These are phyloP conservation scores for Ophiocordyceps unilateralis DNA, from an alignment of 2,329 filamentous ascomycete species.

Conservation along the genomic window DNA sequence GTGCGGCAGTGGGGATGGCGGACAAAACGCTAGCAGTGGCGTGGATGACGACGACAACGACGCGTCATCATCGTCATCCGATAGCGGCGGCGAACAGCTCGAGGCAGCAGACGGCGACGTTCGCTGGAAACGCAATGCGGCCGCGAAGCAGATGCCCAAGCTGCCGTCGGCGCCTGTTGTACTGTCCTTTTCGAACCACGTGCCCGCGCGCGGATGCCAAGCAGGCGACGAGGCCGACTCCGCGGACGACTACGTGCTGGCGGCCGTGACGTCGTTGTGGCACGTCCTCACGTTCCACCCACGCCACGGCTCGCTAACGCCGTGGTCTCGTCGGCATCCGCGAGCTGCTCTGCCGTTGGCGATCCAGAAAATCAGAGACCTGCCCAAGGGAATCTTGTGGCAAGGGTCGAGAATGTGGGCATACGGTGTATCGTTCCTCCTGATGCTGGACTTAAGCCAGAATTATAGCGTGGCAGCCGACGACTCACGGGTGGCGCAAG, in stretches of 20 bases:
- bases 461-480: conserved; percentile 33
- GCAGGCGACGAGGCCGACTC: conserved; percentile 10
- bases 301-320: conserved; percentile 55
- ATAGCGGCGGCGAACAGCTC: conserved; percentile 13
- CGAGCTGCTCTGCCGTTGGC: conserved; percentile 55
- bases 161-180: conserved; percentile 47
- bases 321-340: conserved; percentile 76
- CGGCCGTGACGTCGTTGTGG: conserved; percentile 35
- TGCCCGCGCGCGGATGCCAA: conserved; percentile 14
- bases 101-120: conserved; percentile 23
- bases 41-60: neutral
- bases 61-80: conserved; percentile 14
- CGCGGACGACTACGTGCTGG: conserved; percentile 31
- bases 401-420: conserved; percentile 67
- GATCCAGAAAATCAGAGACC: conserved; percentile 59
- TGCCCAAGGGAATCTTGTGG: conserved; percentile 75
- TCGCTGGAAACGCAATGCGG: conserved; percentile 61
- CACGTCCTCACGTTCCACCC: conserved; percentile 67
- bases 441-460: conserved; percentile 74
- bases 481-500: conserved; percentile 10
- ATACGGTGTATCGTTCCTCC: conserved; percentile 71
- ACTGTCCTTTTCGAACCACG: conserved; percentile 46
- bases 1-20: conserved; percentile 18
- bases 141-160: conserved; percentile 50
- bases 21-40: neutral